These are phyloP conservation scores for Choiromyces venosus DNA, from an alignment of 495 filamentous ascomycete genomes.

Conservation along the genomic window DNA sequence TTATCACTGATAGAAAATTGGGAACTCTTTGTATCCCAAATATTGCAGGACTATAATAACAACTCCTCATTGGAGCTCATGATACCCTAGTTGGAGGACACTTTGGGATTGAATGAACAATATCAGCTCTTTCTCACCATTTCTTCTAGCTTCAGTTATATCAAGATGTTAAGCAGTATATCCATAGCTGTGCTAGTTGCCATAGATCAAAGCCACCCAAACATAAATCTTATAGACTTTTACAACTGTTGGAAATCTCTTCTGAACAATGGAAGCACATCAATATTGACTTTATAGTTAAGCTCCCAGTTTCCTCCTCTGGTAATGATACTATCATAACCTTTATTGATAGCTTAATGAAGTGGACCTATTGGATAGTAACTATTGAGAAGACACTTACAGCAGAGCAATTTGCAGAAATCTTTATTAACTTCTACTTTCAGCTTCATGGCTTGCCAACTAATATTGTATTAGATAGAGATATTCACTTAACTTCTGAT, in stretches of 20 bases:
- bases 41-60: background rate
- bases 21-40: background rate
- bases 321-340: slow-evolving; percentile 9
- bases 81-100: slow-evolving; percentile 12
- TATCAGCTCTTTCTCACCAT: background rate
- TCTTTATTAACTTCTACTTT: background rate
- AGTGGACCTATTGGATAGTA: slow-evolving; percentile 7
- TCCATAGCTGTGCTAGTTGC: slow-evolving; percentile 3
- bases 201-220: background rate
- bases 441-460: slow-evolving; percentile 1
- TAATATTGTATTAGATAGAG: slow-evolving; percentile 2
- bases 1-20: background rate
- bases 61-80: slow-evolving; percentile 1
- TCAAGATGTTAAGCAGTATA: slow-evolving; percentile 6
- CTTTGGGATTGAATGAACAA: background rate
- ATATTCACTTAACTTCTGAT: slow-evolving; percentile 1
- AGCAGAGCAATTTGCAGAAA: slow-evolving; percentile 7
- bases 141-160: slow-evolving; percentile 11
- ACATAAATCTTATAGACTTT: background rate
- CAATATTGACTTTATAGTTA: slow-evolving; percentile 16
- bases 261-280: slow-evolving; percentile 8
- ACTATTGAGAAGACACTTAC: background rate
- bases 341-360: slow-evolving; percentile 10
- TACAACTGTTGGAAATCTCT: slow-evolving; percentile 2
- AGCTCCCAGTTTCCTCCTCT: background rate